Evolutionary conservation across 768 basidiomycete species (phyloP), one percentile per base, ranked within the genome.

Genomic region (Hygrophorus pudorinus): DNA sequence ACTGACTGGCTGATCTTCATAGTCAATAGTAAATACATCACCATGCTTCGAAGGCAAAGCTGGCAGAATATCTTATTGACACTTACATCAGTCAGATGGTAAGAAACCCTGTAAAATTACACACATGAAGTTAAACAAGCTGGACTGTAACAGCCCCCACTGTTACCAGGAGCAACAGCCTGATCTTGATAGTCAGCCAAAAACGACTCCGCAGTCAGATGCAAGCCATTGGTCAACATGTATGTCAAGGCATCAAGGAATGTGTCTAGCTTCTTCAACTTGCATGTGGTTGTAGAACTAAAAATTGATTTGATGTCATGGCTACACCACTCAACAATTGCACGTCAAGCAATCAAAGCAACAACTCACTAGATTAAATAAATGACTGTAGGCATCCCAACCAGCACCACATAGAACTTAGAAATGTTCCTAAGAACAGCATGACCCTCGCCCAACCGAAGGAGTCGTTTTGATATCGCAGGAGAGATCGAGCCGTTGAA

Each of bases 231-330:
- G 1, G 41, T 30, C 20, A 30, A 33, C 41, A 42, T 30, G n/a
- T 33, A 42, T 9, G 41, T 42, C 7, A 42, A 5, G 4, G 41
- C 41, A 30, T 42, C 41, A 4, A 30, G 41, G 20, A 30, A 42
- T 16, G 31, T 30, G n/a, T 42, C 31, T 2, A 42, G 27, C 14
- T 32, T 42, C 16, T 32, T 42, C 20, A 33, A 18, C 14, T 30
- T 42, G 10, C 31, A 24, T 14, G 41, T 10, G 3, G 6, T n/a
- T 12, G 4, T 42, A 24, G 24, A 3, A 33, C 31, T 29, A 14
- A 42, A 33, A 8, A 42, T 13, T 14, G 14, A 7, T 30, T 33
- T 24, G 30, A 42, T 42, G 24, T 42, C 41, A 3, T 29, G 7
- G 21, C 41, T 30, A 14, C 4, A 12, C 13, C 6, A 21, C 13